Conservation (phyloP, 768 basidiomycete genomes). For the Xerocomellus amylosporus region DNA sequence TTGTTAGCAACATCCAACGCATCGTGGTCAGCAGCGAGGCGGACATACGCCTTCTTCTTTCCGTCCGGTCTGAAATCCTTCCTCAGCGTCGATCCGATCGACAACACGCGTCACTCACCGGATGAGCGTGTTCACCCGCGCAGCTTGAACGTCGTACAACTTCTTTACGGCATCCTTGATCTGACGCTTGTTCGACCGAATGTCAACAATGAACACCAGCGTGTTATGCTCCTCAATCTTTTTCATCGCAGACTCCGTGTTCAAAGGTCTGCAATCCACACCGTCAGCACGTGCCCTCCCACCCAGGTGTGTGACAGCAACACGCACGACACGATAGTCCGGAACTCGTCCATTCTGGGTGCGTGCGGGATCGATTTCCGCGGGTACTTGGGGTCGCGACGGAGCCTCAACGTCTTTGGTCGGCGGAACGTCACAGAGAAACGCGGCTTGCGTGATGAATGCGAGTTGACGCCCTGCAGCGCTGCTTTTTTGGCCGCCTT, state of each 20-base stretch:
- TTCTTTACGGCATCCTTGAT: conserved; percentile 99
- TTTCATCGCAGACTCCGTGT: conserved; percentile 99
- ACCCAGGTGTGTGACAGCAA: too few species aligned
- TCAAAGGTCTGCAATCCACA: conserved; percentile 59
- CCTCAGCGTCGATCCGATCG: neutral
- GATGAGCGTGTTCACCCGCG: conserved; percentile 97
- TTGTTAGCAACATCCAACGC: conserved; percentile 98
- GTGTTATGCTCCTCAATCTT: conserved; percentile 99
- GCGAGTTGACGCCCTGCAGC: conserved; percentile 79
- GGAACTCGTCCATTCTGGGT: conserved; percentile 94
- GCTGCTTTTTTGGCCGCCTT: conserved; percentile 97
- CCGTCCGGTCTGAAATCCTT: conserved; percentile 77
- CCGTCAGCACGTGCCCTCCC: neutral
- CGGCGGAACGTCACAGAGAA: conserved; percentile 91
- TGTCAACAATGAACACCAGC: conserved; percentile 94
- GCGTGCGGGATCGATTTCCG: conserved; percentile 91
- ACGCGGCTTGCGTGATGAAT: conserved; percentile 76
- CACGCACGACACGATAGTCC: conserved; percentile 86
- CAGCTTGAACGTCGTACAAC: conserved; percentile 94
- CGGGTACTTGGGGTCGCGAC: conserved; percentile 89
- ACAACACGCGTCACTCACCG: conserved; percentile 54
- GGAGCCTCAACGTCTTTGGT: conserved; percentile 86
- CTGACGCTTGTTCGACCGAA: conserved; percentile 96
- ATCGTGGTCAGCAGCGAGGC: conserved; percentile 92
- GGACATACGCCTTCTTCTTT: conserved; percentile 99